These are phyloP conservation scores for Aechmea fasciata DNA, from an alignment of 176 grass and related monocot species.

Conservation along the genomic window DNA sequence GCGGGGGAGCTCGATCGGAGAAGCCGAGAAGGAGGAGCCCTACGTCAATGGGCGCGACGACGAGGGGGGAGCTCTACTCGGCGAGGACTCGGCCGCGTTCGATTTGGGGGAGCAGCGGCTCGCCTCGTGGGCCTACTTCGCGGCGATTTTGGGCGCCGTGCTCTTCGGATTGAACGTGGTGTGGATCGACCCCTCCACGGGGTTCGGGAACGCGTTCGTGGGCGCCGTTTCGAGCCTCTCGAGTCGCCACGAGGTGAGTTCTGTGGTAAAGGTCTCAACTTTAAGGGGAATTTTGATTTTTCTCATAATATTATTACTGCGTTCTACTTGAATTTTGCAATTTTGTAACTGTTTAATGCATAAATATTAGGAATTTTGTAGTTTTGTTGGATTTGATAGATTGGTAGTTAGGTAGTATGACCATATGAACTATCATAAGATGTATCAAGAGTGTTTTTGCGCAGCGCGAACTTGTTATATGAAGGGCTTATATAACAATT, in stretches of 20 bases:
- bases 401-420: neutral
- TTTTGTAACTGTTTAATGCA: too few species aligned
- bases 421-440: neutral
- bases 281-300: neutral
- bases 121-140: constrained; percentile 74
- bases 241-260: constrained; percentile 66
- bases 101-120: constrained; percentile 55
- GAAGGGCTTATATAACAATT: too few species aligned
- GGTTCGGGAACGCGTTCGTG: constrained; percentile 51
- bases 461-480: too few species aligned
- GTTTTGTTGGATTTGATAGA: constrained; percentile 1
- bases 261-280: neutral
- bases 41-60: neutral
- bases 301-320: neutral
- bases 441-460: neutral
- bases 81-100: constrained; percentile 78
- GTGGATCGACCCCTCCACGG: constrained; percentile 72
- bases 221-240: constrained; percentile 61
- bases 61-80: constrained; percentile 17
- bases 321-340: too few species aligned
- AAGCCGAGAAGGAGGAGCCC: constrained; percentile 19
- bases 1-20: constrained; percentile 25
- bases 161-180: constrained; percentile 56
- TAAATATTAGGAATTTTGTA: too few species aligned
- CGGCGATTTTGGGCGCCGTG: constrained; percentile 47